These are phyloP conservation scores for Claviceps quebecensis DNA, from an alignment of 2,329 filamentous ascomycete genomes.

Conservation along the genomic window DNA sequence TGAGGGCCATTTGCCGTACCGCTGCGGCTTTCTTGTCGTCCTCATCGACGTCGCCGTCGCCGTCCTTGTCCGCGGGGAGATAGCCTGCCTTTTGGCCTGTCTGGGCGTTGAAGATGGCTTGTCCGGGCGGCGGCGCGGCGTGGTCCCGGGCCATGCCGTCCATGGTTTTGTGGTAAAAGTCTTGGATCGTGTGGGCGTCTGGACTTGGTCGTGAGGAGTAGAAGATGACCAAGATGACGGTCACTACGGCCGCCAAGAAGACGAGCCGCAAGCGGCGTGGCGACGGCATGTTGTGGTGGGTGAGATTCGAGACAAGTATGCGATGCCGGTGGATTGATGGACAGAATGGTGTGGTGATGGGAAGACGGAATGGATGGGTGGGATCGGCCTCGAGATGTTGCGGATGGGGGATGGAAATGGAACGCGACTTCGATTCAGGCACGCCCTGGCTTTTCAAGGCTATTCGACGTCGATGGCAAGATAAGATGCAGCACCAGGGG, in stretches of 20 bases:
- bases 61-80: constrained; percentile 33
- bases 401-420: no score
- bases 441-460: no score
- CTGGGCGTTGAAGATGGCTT: constrained; percentile 27
- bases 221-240: constrained; percentile 57
- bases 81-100: constrained; percentile 24
- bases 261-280: constrained; percentile 56
- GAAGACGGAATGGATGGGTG: neutral
- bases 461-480: no score
- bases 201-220: constrained; percentile 47
- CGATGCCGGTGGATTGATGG: neutral
- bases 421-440: no score
- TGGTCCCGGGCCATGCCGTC: constrained; percentile 32
- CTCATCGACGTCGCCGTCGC: constrained; percentile 40
- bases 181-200: constrained; percentile 28
- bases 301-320: neutral
- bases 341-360: neutral
- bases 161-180: constrained; percentile 48
- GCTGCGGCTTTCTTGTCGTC: constrained; percentile 37
- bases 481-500: no score
- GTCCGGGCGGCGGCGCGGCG: constrained; percentile 12
- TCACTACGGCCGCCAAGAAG: constrained; percentile 47
- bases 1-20: constrained; percentile 47
- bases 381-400: neutral
- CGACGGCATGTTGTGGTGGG: constrained; percentile 45